A percentile compares a stretch with the other conserved stretches of the same genome.
Evolutionary conservation across 2,329 filamentous ascomycete genomes (phyloP).

Genomic region (Fusarium citri): DNA sequence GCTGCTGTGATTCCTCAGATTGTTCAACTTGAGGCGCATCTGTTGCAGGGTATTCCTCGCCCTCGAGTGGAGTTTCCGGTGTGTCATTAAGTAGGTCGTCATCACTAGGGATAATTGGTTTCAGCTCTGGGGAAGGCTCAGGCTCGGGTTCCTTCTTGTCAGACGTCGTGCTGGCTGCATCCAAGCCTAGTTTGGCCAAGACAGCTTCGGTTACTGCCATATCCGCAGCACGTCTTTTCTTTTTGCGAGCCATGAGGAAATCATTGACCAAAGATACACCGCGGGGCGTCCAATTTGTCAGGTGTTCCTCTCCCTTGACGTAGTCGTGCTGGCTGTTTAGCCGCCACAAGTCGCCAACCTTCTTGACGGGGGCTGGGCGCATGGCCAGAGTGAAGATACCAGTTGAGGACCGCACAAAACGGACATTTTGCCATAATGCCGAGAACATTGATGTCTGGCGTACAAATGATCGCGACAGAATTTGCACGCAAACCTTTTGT

Average conservation of each 20-base stretch:
- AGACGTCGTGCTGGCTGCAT: slow-evolving; percentile 54
- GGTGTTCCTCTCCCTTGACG: slow-evolving; percentile 91
- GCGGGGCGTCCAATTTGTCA: slow-evolving; percentile 86
- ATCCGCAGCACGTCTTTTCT: slow-evolving; percentile 79
- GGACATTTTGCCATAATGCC: slow-evolving; percentile 83
- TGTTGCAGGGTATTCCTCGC: slow-evolving; percentile 39
- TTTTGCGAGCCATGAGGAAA: slow-evolving; percentile 80
- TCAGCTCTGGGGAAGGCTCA: slow-evolving; percentile 52
- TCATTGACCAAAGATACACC: slow-evolving; percentile 93
- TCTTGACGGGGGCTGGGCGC: slow-evolving; percentile 88
- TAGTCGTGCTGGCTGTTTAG: slow-evolving; percentile 96
- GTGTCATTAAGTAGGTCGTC: slow-evolving; percentile 70
- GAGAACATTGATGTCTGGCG: slow-evolving; percentile 89
- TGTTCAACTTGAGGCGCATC: neutral
- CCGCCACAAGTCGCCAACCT: slow-evolving; percentile 92
- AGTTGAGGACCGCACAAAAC: slow-evolving; percentile 88
- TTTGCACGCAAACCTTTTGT: slow-evolving; percentile 83
- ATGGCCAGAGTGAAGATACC: slow-evolving; percentile 88
- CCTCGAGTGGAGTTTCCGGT: slow-evolving; percentile 58
- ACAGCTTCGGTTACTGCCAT: slow-evolving; percentile 80
- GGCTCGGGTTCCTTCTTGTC: slow-evolving; percentile 52
- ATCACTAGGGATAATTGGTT: slow-evolving; percentile 62
- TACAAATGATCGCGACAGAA: slow-evolving; percentile 84
- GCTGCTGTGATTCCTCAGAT: slow-evolving; percentile 7
- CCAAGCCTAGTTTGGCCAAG: slow-evolving; percentile 68